Conservation (phyloP, 257 asterid species). For the Rehmannia glutinosa region DNA sequence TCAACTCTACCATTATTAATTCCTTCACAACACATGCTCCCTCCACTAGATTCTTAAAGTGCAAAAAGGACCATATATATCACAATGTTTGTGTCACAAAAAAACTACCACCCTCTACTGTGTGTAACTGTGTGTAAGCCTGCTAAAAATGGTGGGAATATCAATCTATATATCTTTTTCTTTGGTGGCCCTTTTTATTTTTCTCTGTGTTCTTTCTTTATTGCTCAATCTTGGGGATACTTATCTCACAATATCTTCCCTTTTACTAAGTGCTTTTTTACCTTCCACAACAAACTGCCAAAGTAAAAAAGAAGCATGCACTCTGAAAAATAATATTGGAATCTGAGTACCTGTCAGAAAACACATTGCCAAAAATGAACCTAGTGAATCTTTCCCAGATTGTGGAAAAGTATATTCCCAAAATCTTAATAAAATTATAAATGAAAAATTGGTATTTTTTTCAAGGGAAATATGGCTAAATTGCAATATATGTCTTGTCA, state of each 20-base stretch:
- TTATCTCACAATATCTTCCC: not conserved
- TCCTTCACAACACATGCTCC: slow-evolving; percentile 4
- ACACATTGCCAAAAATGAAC: not conserved
- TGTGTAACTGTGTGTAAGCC: too few species aligned
- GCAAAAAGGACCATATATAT: not conserved
- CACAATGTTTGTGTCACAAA: slow-evolving; percentile 5
- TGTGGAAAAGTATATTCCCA: not conserved
- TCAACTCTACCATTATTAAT: not conserved
- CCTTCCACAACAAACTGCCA: not conserved
- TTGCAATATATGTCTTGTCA: too few species aligned
- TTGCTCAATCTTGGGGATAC: slow-evolving; percentile 4
- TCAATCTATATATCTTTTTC: not conserved
- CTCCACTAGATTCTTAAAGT: slow-evolving; percentile 7
- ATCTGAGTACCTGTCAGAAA: not conserved
- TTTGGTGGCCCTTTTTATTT: not conserved
- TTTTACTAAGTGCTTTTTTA: not conserved
- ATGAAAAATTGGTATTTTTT: too few species aligned
- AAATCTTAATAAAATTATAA: too few species aligned
- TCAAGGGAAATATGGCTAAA: too few species aligned
- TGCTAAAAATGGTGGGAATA: slow-evolving; percentile 6
- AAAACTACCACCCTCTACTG: not conserved
- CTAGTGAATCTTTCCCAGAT: not conserved
- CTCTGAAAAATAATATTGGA: not conserved
- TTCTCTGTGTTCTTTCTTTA: not conserved
- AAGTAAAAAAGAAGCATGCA: not conserved